Evolutionary conservation across 2,329 filamentous ascomycete species (phyloP).

Genomic region (Dactylellina parvicollis): DNA sequence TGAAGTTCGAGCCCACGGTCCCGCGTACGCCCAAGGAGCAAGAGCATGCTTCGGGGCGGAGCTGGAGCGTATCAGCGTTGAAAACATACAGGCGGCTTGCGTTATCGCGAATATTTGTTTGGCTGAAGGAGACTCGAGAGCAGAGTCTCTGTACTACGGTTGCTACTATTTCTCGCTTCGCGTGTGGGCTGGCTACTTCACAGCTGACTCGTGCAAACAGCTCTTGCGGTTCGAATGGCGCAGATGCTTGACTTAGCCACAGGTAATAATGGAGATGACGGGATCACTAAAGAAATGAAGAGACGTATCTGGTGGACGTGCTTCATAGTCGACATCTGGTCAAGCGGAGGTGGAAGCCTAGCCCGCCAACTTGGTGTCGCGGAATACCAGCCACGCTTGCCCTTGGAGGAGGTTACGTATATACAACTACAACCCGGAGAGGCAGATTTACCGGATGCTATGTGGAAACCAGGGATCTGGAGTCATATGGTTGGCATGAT

Average conservation of each 20-base stretch:
- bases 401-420: conserved; percentile 59
- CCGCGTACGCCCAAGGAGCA: conserved; percentile 51
- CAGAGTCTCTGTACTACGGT: conserved; percentile 61
- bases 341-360: conserved; percentile 59
- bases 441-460: conserved; percentile 36
- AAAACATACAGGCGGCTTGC: conserved; percentile 61
- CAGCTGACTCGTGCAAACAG: conserved; percentile 31
- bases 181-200: neutral
- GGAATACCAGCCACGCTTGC: conserved; percentile 51
- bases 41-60: conserved; percentile 58
- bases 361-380: conserved; percentile 57
- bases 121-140: conserved; percentile 59
- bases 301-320: conserved; percentile 60
- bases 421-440: conserved; percentile 57
- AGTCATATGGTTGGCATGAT: conserved; percentile 60
- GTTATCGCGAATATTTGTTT: conserved; percentile 60
- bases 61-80: conserved; percentile 59
- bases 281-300: conserved; percentile 59
- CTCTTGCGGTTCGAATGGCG: conserved; percentile 60
- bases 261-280: conserved; percentile 55
- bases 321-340: conserved; percentile 61
- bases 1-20: conserved; percentile 48
- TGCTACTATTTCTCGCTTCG: neutral
- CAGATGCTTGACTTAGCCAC: conserved; percentile 59
- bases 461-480: conserved; percentile 59